Percentiles rank a stretch among this genome's conserved stretches.
Conservation (phyloP, 2,329 filamentous ascomycete species). For the Didymella glomerata region DNA sequence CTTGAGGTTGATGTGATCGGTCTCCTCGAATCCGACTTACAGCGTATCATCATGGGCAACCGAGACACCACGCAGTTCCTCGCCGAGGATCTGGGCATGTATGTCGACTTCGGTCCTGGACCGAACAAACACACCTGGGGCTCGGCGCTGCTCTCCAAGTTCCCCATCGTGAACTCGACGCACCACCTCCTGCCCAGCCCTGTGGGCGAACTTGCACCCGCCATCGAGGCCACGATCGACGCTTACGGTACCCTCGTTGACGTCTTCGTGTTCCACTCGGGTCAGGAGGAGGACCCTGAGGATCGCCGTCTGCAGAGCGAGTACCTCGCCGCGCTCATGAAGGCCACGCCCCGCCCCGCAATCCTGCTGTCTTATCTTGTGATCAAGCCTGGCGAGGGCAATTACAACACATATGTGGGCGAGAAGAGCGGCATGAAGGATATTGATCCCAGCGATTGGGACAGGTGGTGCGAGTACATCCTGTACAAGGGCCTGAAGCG, state of each 20-base stretch:
- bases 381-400: slow-evolving; percentile 86
- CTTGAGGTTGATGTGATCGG: slow-evolving; percentile 97
- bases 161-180: slow-evolving; percentile 95
- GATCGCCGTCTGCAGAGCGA: slow-evolving; percentile 86
- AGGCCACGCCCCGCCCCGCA: slow-evolving; percentile 77
- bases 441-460: slow-evolving; percentile 91
- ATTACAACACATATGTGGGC: slow-evolving; percentile 96
- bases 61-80: slow-evolving; percentile 94
- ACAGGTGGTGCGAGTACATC: slow-evolving; percentile 99
- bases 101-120: slow-evolving; percentile 94
- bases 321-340: slow-evolving; percentile 90
- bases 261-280: slow-evolving; percentile 98
- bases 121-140: slow-evolving; percentile 99
- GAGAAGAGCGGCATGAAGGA: slow-evolving; percentile 90
- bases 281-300: slow-evolving; percentile 94
- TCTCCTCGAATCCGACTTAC: slow-evolving; percentile 90
- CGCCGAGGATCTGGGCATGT: slow-evolving; percentile 97
- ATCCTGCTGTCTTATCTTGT: slow-evolving; percentile 93
- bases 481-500: slow-evolving; percentile 88
- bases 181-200: slow-evolving; percentile 94
- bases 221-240: slow-evolving; percentile 95
- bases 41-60: slow-evolving; percentile 99
- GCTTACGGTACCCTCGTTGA: slow-evolving; percentile 90
- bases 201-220: slow-evolving; percentile 92
- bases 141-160: slow-evolving; percentile 89